phyloP scores from a whole-genome alignment of 2,329 filamentous ascomycete species.

The Dactylellina sp. region DNA sequence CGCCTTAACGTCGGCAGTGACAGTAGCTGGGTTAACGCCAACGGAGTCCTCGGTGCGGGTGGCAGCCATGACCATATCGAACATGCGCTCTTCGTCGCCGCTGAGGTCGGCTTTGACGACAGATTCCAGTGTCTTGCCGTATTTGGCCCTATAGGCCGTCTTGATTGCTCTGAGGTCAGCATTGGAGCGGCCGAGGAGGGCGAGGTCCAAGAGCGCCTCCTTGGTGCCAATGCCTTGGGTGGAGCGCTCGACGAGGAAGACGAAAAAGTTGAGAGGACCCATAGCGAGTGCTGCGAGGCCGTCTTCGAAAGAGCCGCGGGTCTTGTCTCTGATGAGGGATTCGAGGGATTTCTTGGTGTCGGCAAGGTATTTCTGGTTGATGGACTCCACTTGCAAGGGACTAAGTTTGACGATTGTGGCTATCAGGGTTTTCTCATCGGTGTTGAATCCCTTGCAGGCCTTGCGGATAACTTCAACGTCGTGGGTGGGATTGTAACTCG shows the following conservation, averaged over 20 bases:
- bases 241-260: slow-evolving; percentile 75
- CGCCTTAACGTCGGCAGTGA: slow-evolving; percentile 80
- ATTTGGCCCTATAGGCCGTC: slow-evolving; percentile 76
- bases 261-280: slow-evolving; percentile 83
- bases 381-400: slow-evolving; percentile 79
- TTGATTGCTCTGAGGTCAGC: slow-evolving; percentile 92
- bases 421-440: slow-evolving; percentile 83
- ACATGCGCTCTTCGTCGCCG: slow-evolving; percentile 85
- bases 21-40: slow-evolving; percentile 78
- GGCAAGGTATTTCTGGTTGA: slow-evolving; percentile 76
- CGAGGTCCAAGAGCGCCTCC: slow-evolving; percentile 84
- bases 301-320: slow-evolving; percentile 78
- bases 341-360: slow-evolving; percentile 76
- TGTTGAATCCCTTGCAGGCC: slow-evolving; percentile 95
- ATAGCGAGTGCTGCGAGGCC: slow-evolving; percentile 79
- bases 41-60: slow-evolving; percentile 80
- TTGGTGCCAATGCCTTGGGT: slow-evolving; percentile 87
- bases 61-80: slow-evolving; percentile 82
- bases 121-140: slow-evolving; percentile 75
- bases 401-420: slow-evolving; percentile 73
- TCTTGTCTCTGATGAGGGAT: slow-evolving; percentile 81
- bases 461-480: slow-evolving; percentile 79
- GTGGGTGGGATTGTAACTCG: slow-evolving; percentile 70
- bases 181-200: slow-evolving; percentile 83
- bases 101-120: slow-evolving; percentile 83